Evolutionary conservation across 352 stramenopile genomes (phyloP), one percentile per base, ranked within the genome.

Genomic region (Aphanomyces cochlioides): DNA sequence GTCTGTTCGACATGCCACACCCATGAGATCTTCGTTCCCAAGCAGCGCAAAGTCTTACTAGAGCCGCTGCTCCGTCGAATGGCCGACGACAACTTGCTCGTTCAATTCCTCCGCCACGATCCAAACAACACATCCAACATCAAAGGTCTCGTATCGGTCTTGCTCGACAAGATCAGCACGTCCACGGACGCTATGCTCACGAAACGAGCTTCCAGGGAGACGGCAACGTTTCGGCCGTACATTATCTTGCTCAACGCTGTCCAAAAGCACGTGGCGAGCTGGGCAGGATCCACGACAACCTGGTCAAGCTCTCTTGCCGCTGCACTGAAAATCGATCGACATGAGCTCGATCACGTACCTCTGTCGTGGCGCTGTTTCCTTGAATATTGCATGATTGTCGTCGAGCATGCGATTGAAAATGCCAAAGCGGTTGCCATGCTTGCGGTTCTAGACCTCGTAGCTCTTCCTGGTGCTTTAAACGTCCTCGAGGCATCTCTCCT

Each of bases 221-320:
- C 7, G 56, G 73, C 19, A 56, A 60, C 6, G 17, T 71, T 15
- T 66, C 75, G 61, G 77, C 78, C 43, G 48, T 66, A 19, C 66
- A 63, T 83, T 47, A 69, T 69, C 15, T 21, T 73, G 1, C 63
- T 84, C 6, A 45, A 70, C 59, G 72, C 73, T 3, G 28, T 95
- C 3, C 79, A 89, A 61, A 96, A 96, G 58, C 87, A 96, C 37
- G 65, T 93, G 40, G 77, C 77, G 3, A 83, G 79, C 38, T 89
- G 81, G 80, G 83, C 84, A n/a, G 72, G 70, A 10, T 80, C 60
- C 17, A 63, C 72, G 58, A 39, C 65, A 3, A 48, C 28, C 34
- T 79, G 74, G 74, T 80, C 65, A 73, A 21, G 38, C 28, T 15
- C 19, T n/a, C 37, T 41, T 10, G 37, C 39, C 19, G 43, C 50